These are phyloP conservation scores for Cryptomeria japonica DNA, from an alignment of 75 land plant genomes.

Conservation along the genomic window DNA sequence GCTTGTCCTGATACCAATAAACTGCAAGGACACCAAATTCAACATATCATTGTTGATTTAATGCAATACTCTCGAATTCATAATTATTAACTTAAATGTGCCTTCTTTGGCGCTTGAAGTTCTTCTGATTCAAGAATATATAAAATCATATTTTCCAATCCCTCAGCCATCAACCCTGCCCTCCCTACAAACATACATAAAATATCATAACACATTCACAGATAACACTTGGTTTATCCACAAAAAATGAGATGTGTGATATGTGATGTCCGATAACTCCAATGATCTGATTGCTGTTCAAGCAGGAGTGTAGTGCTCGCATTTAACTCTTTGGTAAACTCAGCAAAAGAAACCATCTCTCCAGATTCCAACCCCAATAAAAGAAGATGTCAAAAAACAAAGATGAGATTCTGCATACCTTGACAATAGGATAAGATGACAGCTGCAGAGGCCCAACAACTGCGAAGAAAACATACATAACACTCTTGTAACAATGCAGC, in stretches of 20 bases:
- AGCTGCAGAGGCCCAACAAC: constrained; percentile 85
- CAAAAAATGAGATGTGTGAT: neutral
- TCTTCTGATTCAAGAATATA: too few relatives aligned
- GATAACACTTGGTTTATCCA: too few relatives aligned
- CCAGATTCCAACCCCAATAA: too few relatives aligned
- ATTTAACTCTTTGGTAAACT: neutral
- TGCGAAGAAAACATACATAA: constrained; percentile 59
- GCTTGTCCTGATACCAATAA: constrained; percentile 68
- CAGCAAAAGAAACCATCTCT: neutral
- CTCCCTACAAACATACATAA: too few relatives aligned
- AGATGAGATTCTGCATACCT: constrained; percentile 35
- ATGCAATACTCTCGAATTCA: neutral
- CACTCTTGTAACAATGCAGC: constrained; percentile 69
- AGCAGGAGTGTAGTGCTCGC: neutral
- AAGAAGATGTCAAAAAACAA: neutral
- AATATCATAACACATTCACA: too few relatives aligned
- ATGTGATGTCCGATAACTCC: neutral
- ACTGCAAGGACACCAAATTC: constrained; percentile 20
- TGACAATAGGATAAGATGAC: constrained; percentile 66
- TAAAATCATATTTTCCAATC: too few relatives aligned
- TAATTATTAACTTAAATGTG: neutral
- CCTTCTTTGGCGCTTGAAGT: neutral
- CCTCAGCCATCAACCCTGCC: too few relatives aligned
- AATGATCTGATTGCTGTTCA: neutral
- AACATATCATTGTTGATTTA: neutral